Conservation (phyloP, 441 rosid genomes). For the Brassica hybrid region DNA sequence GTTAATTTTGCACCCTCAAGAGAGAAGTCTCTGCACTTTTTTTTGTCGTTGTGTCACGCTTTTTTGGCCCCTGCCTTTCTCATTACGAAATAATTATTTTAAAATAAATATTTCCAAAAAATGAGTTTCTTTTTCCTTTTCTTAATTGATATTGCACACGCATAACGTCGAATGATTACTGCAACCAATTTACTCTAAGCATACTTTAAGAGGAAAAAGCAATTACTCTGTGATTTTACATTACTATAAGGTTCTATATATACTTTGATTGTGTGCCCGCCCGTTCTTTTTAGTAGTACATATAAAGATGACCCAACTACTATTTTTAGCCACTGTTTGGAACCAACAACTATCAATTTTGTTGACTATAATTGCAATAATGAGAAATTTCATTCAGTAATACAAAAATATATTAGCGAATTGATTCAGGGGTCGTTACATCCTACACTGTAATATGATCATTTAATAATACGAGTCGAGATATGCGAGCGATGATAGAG, state of each 20-base stretch:
- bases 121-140: neutral
- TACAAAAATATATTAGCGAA: constrained; percentile 12
- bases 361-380: constrained; percentile 29
- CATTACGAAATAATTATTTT: neutral
- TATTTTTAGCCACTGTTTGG: neutral
- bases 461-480: constrained; percentile 16
- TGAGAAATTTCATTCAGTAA: constrained; percentile 12
- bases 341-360: constrained; percentile 18
- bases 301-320: constrained; percentile 12
- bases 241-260: neutral
- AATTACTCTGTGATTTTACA: neutral
- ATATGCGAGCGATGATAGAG: constrained; percentile 21
- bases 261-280: constrained; percentile 10
- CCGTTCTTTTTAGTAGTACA: constrained; percentile 5
- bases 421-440: constrained; percentile 17
- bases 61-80: constrained; percentile 8
- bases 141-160: constrained; percentile 2
- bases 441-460: neutral
- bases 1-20: constrained; percentile 19
- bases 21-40: constrained; percentile 21
- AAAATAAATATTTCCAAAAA: neutral
- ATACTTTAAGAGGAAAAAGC: neutral
- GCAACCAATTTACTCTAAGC: neutral
- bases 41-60: constrained; percentile 39
- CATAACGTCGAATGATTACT: neutral